Evolutionary conservation across 1,284 basidiomycete genomes (phyloP), one percentile per base, ranked within the genome.

Genomic region (Xanthoconium separans): DNA sequence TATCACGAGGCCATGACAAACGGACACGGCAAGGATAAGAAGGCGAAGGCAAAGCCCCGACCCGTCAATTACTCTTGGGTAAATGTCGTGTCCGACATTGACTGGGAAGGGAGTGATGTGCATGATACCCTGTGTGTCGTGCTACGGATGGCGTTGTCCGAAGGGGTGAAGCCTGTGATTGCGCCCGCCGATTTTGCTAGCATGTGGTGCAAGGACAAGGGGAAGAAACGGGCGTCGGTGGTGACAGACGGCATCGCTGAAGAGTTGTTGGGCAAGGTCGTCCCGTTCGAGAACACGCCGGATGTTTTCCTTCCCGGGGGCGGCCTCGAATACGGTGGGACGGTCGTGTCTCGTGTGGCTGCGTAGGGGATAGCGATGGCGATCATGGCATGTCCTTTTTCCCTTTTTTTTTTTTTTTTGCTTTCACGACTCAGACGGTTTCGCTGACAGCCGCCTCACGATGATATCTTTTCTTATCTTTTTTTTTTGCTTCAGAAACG

Each of bases 71-170:
- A 91, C 69, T 80, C 84, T 20, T 91, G 88, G 87, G 80, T 91
- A 18, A 85, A 80, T 63, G 73, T 83, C 42, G 80, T 81, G 27
- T 85, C 86, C 49, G 89, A 91, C 65, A 81, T 91, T 33, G 89
- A 91, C 68, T 85, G 82, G 77, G 86, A 90, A 61, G 89, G 89
- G n/a, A 77, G 82, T 56, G 85, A 89, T 66, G 77, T 91, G 41
- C 73, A 82, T 11, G 85, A 88, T 59, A 81, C 80, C 47, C 68
- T 91, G 29, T 79, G 73, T n/a, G 78, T 76, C 11, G 77, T 88
- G 27, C 58, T 87, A 51, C 73, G 73, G 41, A 75, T 84, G 65
- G 80, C 77, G 20, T 54, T 76, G 45, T 73, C 77, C 49, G 72
- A 74, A 39, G 73, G 73, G 3, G 65, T 82, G 29, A 66, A 75